Evolutionary conservation across 2,329 filamentous ascomycete species (phyloP).

Genomic region (Fusarium continuum): DNA sequence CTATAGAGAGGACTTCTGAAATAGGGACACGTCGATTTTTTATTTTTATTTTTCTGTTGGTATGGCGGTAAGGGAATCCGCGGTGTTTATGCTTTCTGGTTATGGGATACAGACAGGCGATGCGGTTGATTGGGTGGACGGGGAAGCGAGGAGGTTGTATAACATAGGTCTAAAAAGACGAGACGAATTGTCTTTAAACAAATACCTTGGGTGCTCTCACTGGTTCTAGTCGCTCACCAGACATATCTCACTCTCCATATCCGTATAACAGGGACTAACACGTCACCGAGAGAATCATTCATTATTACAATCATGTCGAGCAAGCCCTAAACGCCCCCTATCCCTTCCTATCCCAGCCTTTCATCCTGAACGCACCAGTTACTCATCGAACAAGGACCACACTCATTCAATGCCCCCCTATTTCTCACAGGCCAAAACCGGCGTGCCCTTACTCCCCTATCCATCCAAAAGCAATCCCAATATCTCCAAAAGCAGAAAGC

Average conservation of each 20-base stretch:
- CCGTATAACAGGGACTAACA: background rate
- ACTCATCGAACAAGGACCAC: slow-evolving; percentile 9
- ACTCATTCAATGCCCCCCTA: background rate
- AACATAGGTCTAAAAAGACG: slow-evolving; percentile 12
- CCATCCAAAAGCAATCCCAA: background rate
- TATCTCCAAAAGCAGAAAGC: slow-evolving; percentile 10
- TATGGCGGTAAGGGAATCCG: background rate
- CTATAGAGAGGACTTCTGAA: slow-evolving; percentile 4
- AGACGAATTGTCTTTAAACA: background rate
- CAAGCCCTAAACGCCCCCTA: slow-evolving; percentile 16
- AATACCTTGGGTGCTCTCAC: background rate
- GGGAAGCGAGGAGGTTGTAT: slow-evolving; percentile 7
- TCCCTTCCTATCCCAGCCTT: background rate
- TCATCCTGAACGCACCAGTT: background rate
- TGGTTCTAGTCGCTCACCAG: no score
- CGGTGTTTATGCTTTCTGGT: slow-evolving; percentile 15
- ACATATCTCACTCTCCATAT: no score
- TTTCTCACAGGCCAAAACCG: slow-evolving; percentile 1
- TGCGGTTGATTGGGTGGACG: background rate
- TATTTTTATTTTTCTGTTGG: no score
- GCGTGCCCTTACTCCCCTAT: background rate
- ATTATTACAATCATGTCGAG: slow-evolving; percentile 14
- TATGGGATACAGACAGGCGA: slow-evolving; percentile 8
- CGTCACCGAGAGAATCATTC: slow-evolving; percentile 8
- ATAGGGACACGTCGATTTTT: background rate